Evolutionary conservation across 2,329 filamentous ascomycete genomes (phyloP), one percentile per base, ranked within the genome.

Genomic region (Phoma sp.): DNA sequence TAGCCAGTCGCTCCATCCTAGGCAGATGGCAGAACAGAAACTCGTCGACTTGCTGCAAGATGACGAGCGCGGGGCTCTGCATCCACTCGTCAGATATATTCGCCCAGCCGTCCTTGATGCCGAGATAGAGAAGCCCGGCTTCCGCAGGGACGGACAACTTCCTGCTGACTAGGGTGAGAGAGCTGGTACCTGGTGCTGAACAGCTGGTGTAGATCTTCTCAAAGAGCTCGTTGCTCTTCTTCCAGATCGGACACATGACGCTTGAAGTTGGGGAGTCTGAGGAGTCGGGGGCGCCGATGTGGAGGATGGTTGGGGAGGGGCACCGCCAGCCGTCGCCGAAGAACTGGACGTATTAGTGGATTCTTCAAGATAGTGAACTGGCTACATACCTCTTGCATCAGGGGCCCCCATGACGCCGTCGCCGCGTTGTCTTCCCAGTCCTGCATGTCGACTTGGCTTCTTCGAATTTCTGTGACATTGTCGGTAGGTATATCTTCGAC

Each of bases 191-290:
- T 57, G 39, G 22, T 40, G 55, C 24, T 47, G 46, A 43, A 25
- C 62, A 50, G 31, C 62, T 64, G 4, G 38, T 55, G 24, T 69
- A 70, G 6, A 73, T 63, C 36, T 66, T 67, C 25, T 64, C 62
- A 24, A 70, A 71, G n/a, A 73, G 36, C 45, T 73, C 67, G 51
- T 74, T 73, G 29, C 57, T 63, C 41, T 64, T 68, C 46, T 65
- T 68, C 65, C 68, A 73, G 12, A 69, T 56, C 0, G 66, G 68
- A 40, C 69, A 72, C 6, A 62, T 32, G 8, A 58, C 49, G 22
- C 37, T 61, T 10, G 58, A 27, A 2, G 41, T 15, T 1, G 47
- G 9, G 4, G 52, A 15, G 7, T 47, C 21, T 1, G 51, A 15
- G 5, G 45, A 36, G 6, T 52, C 54, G 7, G 67, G 64, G 8